Percentiles rank a stretch among this genome's conserved stretches.
Conservation (phyloP, 345 rosid genomes). For the Cardamine resedifolia region DNA sequence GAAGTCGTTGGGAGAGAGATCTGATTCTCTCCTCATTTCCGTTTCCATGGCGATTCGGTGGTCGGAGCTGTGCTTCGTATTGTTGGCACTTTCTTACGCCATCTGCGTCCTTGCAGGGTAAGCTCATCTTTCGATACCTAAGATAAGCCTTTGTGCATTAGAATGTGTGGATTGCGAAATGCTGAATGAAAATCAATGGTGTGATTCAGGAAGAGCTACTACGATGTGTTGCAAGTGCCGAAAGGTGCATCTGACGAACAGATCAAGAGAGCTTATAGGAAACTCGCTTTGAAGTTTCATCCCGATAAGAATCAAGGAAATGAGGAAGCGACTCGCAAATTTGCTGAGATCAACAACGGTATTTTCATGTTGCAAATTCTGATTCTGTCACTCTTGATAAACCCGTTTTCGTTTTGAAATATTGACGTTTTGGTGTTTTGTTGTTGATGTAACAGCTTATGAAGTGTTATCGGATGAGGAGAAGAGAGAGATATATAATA, state of each 20-base stretch:
- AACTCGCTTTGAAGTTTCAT: constrained; percentile 96
- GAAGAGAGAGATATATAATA: constrained; percentile 82
- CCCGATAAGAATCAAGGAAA: constrained; percentile 97
- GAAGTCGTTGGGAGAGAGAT: constrained; percentile 42
- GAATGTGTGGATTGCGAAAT: neutral
- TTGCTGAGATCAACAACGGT: constrained; percentile 95
- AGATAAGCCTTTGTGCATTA: neutral
- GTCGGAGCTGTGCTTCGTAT: constrained; percentile 45
- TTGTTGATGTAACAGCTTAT: constrained; percentile 57
- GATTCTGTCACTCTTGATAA: neutral
- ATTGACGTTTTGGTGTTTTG: constrained; percentile 12
- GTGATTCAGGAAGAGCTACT: constrained; percentile 80
- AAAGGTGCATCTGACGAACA: constrained; percentile 93
- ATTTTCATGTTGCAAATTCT: neutral
- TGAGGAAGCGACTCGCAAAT: constrained; percentile 86
- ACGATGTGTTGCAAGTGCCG: constrained; percentile 88
- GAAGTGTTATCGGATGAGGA: constrained; percentile 94
- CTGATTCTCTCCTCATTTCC: constrained; percentile 46
- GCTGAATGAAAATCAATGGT: neutral
- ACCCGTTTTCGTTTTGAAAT: neutral
- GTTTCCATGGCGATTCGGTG: constrained; percentile 57
- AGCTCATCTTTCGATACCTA: neutral
- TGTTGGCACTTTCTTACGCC: constrained; percentile 55
- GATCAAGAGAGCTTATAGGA: constrained; percentile 96
- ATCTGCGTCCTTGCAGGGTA: constrained; percentile 62